Conservation (phyloP, 2,329 filamentous ascomycete genomes). For the Colletotrichum scovillei region DNA sequence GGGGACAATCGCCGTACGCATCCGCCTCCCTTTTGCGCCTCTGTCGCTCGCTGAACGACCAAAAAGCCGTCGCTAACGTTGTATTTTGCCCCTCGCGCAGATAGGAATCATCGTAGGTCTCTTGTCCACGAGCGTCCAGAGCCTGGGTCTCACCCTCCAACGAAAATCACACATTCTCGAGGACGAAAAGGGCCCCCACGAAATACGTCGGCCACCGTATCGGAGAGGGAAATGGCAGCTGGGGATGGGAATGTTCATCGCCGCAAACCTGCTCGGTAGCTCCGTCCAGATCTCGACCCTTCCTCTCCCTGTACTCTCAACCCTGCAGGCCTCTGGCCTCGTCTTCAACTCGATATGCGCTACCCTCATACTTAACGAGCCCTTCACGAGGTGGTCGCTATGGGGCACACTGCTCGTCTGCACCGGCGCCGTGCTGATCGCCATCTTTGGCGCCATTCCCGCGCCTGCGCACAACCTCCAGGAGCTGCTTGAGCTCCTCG, state of each 20-base stretch:
- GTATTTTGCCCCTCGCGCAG: slow-evolving; percentile 56
- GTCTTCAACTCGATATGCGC: slow-evolving; percentile 99
- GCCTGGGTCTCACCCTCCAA: slow-evolving; percentile 93
- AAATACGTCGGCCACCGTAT: slow-evolving; percentile 87
- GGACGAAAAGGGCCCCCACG: slow-evolving; percentile 87
- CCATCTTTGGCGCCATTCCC: slow-evolving; percentile 91
- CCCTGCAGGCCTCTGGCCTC: slow-evolving; percentile 92
- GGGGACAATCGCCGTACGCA: slow-evolving; percentile 79
- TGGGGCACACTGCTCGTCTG: slow-evolving; percentile 91
- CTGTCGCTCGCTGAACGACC: not conserved
- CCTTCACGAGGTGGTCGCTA: slow-evolving; percentile 94
- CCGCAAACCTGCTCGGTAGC: slow-evolving; percentile 93
- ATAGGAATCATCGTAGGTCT: slow-evolving; percentile 94
- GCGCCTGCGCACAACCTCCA: slow-evolving; percentile 90
- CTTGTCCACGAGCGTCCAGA: slow-evolving; percentile 93
- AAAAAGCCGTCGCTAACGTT: slow-evolving; percentile 18
- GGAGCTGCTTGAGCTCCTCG: slow-evolving; percentile 82
- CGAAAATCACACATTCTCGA: slow-evolving; percentile 98
- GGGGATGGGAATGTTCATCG: slow-evolving; percentile 96
- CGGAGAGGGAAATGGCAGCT: slow-evolving; percentile 93
- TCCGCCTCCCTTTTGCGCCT: not conserved
- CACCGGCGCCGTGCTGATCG: slow-evolving; percentile 89
- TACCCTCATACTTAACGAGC: slow-evolving; percentile 89
- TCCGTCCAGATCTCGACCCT: slow-evolving; percentile 98
- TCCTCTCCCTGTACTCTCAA: slow-evolving; percentile 92